A percentile compares a stretch with the other conserved stretches of the same genome.
These are phyloP conservation scores for Cydonia oblonga DNA, from an alignment of 331 rosid genomes.

Conservation along the genomic window DNA sequence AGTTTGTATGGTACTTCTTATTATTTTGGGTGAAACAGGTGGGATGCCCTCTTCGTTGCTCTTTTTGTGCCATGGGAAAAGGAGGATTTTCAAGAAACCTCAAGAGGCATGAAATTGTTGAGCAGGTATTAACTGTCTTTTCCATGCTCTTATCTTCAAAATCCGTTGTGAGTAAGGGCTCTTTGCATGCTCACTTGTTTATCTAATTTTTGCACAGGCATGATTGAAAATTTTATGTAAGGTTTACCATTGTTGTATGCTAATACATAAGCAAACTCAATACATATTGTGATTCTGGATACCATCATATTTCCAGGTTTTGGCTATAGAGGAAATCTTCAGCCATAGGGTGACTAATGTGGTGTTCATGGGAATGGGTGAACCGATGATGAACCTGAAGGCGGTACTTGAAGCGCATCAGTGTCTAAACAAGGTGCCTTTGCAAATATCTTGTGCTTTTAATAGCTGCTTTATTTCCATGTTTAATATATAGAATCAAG, in stretches of 20 bases:
- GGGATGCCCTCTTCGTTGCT: conserved; percentile 88
- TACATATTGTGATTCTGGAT: neutral
- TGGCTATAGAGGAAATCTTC: conserved; percentile 90
- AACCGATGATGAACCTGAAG: conserved; percentile 88
- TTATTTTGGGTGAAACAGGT: conserved; percentile 42
- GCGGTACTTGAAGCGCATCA: conserved; percentile 81
- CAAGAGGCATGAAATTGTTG: conserved; percentile 71
- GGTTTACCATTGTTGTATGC: neutral
- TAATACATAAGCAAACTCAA: neutral
- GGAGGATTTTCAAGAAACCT: conserved; percentile 96
- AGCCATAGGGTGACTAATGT: conserved; percentile 82
- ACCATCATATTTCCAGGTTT: conserved; percentile 47
- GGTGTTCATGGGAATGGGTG: conserved; percentile 99
- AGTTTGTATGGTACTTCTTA: neutral
- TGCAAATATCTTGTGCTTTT: neutral
- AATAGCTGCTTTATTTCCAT: neutral
- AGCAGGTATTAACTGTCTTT: conserved; percentile 48
- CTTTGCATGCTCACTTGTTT: too few relatives aligned
- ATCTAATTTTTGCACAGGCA: neutral
- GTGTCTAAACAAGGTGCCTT: conserved; percentile 81
- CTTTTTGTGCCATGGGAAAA: conserved; percentile 97
- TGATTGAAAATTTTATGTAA: neutral
- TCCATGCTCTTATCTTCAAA: neutral
- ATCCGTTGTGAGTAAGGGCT: neutral
- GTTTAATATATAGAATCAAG: neutral